Percentiles rank a stretch among this genome's conserved stretches.
Evolutionary conservation across 176 grass and related monocot genomes (phyloP).

Genomic region (Aegilops umbellulata): DNA sequence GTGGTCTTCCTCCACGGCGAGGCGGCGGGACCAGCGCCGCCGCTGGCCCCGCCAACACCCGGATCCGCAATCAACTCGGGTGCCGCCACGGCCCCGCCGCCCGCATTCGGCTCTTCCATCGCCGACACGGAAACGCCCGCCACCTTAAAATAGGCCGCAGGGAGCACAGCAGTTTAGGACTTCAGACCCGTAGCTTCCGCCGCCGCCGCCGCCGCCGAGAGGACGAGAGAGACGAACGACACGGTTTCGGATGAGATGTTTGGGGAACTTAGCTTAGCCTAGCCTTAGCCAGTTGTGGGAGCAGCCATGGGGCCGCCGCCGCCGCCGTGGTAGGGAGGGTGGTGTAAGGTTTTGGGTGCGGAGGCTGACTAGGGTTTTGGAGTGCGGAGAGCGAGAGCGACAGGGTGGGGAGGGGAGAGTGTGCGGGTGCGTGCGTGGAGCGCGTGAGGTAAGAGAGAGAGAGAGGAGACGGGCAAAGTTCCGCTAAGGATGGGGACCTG

Average conservation of each 20-base stretch:
- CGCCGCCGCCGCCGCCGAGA: conserved; percentile 11
- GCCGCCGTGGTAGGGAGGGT: neutral
- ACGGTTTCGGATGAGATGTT: neutral
- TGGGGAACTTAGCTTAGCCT: neutral
- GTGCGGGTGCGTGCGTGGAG: conserved; percentile 47
- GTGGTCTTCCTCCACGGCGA: conserved; percentile 51
- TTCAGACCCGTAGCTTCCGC: neutral
- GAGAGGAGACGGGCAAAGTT: neutral
- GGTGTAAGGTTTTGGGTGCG: conserved; percentile 22
- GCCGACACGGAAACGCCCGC: neutral
- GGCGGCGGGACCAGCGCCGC: neutral
- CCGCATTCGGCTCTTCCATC: conserved; percentile 45
- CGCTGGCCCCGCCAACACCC: neutral
- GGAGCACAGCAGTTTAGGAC: neutral
- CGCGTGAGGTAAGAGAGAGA: conserved; percentile 24
- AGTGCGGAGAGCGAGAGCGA: conserved; percentile 3
- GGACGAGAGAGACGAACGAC: neutral
- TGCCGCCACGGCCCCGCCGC: neutral
- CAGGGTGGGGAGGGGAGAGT: conserved; percentile 5
- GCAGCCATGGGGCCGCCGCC: conserved; percentile 24
- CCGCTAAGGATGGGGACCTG: neutral
- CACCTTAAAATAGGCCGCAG: neutral
- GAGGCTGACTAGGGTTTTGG: conserved; percentile 58
- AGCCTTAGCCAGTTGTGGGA: conserved; percentile 4
- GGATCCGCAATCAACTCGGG: conserved; percentile 28